A percentile compares a stretch with the other conserved stretches of the same genome.
These are phyloP conservation scores for Amanita pseudoporphyria DNA, from an alignment of 768 basidiomycete genomes.

Conservation along the genomic window DNA sequence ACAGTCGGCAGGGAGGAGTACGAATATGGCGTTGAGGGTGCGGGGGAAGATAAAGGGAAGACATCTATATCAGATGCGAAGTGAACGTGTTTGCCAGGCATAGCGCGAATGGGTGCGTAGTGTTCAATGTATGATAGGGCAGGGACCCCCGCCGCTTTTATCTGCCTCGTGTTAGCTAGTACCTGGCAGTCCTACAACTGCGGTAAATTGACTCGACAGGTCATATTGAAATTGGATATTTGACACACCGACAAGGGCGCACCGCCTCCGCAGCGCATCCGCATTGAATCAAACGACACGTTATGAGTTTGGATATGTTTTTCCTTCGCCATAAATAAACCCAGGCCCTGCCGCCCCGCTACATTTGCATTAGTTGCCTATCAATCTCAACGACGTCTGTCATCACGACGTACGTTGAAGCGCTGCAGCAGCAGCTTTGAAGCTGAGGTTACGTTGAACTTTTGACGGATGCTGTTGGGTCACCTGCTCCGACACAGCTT, in stretches of 20 bases:
- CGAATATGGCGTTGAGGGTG: constrained; percentile 12
- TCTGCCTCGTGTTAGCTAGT: not conserved
- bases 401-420: not conserved
- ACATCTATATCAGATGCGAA: constrained; percentile 12
- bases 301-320: not conserved
- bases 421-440: too few species aligned
- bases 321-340: not conserved
- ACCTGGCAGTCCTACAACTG: not conserved
- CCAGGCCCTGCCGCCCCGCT: not conserved
- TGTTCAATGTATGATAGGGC: too few species aligned
- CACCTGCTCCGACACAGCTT: constrained; percentile 2
- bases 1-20: constrained; percentile 11
- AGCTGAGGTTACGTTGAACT: too few species aligned
- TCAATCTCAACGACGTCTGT: not conserved
- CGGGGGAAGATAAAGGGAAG: constrained; percentile 7
- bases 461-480: too few species aligned
- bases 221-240: not conserved
- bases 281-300: not conserved
- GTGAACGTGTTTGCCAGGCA: constrained; percentile 13
- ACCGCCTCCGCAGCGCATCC: constrained; percentile 5
- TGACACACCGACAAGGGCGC: not conserved
- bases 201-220: not conserved
- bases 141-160: too few species aligned
- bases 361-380: not conserved
- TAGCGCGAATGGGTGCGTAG: too few species aligned